Percentiles rank a stretch among this genome's conserved stretches.
These are phyloP conservation scores for Cladosporium colombiae DNA, from an alignment of 2,329 filamentous ascomycete species.

Conservation along the genomic window DNA sequence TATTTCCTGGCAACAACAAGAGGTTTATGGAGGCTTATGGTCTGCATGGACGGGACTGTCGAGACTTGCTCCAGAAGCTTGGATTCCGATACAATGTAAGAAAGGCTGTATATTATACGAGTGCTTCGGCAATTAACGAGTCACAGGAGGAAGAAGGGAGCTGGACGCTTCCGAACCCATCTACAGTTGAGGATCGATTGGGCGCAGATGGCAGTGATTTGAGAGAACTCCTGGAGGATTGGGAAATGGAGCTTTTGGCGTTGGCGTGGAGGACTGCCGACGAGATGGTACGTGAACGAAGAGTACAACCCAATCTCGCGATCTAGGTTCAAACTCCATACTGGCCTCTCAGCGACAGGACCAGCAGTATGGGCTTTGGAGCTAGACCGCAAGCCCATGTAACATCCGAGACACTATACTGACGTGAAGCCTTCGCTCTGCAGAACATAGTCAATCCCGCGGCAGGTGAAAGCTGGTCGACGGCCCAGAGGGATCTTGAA, in stretches of 20 bases:
- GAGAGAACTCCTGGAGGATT: constrained; percentile 58
- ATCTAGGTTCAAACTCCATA: too few relatives aligned
- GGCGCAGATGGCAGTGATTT: constrained; percentile 27
- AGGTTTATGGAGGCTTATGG: constrained; percentile 65
- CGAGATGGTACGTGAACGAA: constrained; percentile 21
- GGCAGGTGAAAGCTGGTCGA: constrained; percentile 33
- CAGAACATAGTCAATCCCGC: constrained; percentile 29
- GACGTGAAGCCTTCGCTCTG: too few relatives aligned
- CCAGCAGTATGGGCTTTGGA: too few relatives aligned
- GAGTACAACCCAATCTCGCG: too few relatives aligned
- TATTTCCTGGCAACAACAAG: constrained; percentile 62
- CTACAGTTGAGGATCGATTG: constrained; percentile 25
- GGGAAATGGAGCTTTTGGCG: constrained; percentile 58
- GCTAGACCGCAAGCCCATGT: too few relatives aligned
- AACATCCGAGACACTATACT: too few relatives aligned
- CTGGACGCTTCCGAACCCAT: constrained; percentile 36
- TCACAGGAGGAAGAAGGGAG: constrained; percentile 22
- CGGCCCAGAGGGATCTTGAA: constrained; percentile 37
- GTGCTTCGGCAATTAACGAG: not conserved
- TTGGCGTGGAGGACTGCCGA: constrained; percentile 47
- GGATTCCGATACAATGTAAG: constrained; percentile 52
- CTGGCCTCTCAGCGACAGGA: too few relatives aligned
- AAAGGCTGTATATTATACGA: not conserved
- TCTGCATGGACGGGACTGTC: constrained; percentile 53
- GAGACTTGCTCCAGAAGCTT: constrained; percentile 57